Conservation (phyloP, 2,329 filamentous ascomycete genomes). For the Ambrosiella beaveri region DNA sequence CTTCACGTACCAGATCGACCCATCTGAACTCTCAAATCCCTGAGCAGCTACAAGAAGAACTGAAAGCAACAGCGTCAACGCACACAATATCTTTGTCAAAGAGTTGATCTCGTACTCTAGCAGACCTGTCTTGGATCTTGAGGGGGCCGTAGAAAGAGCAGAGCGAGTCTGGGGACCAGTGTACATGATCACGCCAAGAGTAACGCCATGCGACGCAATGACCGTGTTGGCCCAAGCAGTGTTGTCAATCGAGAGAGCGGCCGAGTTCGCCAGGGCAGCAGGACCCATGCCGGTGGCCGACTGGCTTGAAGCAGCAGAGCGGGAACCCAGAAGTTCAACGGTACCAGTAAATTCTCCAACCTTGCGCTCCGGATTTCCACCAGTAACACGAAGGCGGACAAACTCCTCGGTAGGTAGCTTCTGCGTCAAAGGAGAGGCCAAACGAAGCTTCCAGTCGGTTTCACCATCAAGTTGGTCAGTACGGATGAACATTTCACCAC, state of each 20-base stretch:
- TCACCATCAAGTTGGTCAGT: conserved; percentile 96
- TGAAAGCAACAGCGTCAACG: conserved; percentile 70
- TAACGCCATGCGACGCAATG: conserved; percentile 78
- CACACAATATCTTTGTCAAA: conserved; percentile 86
- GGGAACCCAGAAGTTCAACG: conserved; percentile 51
- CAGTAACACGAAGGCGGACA: conserved; percentile 51
- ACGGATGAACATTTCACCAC: conserved; percentile 85
- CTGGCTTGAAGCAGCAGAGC: conserved; percentile 28
- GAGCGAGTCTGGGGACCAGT: conserved; percentile 89
- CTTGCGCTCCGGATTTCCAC: conserved; percentile 78
- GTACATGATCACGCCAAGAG: conserved; percentile 80
- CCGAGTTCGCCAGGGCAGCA: conserved; percentile 30
- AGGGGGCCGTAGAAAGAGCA: conserved; percentile 78
- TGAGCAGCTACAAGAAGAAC: conserved; percentile 77
- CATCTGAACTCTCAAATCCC: conserved; percentile 52
- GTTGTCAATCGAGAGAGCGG: conserved; percentile 80
- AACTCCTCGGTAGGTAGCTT: conserved; percentile 57
- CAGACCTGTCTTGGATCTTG: conserved; percentile 82
- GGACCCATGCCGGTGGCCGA: conserved; percentile 13
- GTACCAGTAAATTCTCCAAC: conserved; percentile 94
- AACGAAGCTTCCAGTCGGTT: conserved; percentile 91
- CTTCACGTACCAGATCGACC: conserved; percentile 75
- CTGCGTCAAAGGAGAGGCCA: conserved; percentile 77
- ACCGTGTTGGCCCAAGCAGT: conserved; percentile 98
- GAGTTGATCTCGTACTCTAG: conserved; percentile 95